Percentiles rank a stretch among this genome's conserved stretches.
These are phyloP conservation scores for Pestalotiopsis sp. DNA, from an alignment of 2,329 filamentous ascomycete species.

Conservation along the genomic window DNA sequence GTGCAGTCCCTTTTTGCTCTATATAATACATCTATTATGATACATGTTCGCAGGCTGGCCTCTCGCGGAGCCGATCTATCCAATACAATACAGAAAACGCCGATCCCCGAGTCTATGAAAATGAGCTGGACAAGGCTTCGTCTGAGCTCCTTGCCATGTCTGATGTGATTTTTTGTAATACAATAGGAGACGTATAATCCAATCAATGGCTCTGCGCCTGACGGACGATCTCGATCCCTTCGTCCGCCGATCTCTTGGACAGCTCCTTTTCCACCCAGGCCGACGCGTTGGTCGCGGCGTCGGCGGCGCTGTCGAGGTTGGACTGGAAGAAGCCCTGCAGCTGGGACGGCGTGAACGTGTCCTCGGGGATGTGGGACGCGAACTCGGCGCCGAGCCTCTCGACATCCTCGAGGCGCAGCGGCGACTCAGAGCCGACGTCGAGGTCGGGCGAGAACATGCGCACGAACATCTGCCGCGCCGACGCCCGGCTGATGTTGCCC, in stretches of 20 bases:
- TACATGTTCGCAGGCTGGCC: not conserved
- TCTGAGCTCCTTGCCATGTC: not conserved
- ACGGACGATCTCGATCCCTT: slow-evolving; percentile 31
- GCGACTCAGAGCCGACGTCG: not conserved
- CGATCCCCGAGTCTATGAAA: not conserved
- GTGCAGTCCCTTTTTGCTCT: not conserved
- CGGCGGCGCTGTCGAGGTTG: slow-evolving; percentile 31
- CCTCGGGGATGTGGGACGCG: slow-evolving; percentile 31
- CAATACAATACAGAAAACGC: not conserved
- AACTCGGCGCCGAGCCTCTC: slow-evolving; percentile 30
- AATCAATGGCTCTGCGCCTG: slow-evolving; percentile 12
- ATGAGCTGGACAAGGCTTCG: not conserved
- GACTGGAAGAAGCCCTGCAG: slow-evolving; percentile 38
- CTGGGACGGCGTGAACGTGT: slow-evolving; percentile 37
- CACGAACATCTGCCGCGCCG: slow-evolving; percentile 37
- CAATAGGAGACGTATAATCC: not conserved
- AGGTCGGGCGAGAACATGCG: slow-evolving; percentile 35
- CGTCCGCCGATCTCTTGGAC: slow-evolving; percentile 23
- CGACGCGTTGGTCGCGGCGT: slow-evolving; percentile 29
- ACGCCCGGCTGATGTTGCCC: slow-evolving; percentile 35
- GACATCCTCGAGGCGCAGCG: slow-evolving; percentile 15
- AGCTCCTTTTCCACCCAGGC: slow-evolving; percentile 32
- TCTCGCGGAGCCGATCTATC: not conserved
- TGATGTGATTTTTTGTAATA: not conserved
- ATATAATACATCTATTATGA: not conserved